Evolutionary conservation across 768 basidiomycete species (phyloP).

Genomic region (Pisolithus sp.): DNA sequence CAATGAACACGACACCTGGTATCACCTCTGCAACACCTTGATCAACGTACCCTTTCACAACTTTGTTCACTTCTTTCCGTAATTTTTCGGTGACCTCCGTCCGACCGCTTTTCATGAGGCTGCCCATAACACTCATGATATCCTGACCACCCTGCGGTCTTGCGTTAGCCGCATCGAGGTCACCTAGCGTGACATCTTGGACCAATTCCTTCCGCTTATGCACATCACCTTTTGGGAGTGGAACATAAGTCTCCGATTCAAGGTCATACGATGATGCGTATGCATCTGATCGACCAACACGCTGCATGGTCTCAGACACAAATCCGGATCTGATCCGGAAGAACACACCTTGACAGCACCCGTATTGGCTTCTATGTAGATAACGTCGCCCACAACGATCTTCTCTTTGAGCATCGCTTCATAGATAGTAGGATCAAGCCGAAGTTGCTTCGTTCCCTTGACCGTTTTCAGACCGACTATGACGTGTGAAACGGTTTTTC

Average conservation of each 20-base stretch:
- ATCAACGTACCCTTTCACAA: constrained; percentile 95
- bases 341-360: constrained; percentile 86
- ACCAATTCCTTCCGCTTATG: constrained; percentile 95
- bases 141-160: constrained; percentile 95
- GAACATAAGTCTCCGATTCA: constrained; percentile 97
- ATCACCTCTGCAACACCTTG: constrained; percentile 98
- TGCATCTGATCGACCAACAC: constrained; percentile 94
- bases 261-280: constrained; percentile 97
- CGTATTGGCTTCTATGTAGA: constrained; percentile 90
- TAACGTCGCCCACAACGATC: constrained; percentile 92
- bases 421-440: constrained; percentile 92
- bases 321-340: background rate
- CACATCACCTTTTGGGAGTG: constrained; percentile 93
- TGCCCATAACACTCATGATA: constrained; percentile 97
- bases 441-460: constrained; percentile 88
- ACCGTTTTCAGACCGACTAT: constrained; percentile 92
- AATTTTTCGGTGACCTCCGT: constrained; percentile 98
- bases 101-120: constrained; percentile 82
- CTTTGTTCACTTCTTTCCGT: constrained; percentile 91
- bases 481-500: constrained; percentile 98
- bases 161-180: constrained; percentile 94
- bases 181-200: constrained; percentile 91
- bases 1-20: constrained; percentile 97
- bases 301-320: constrained; percentile 36
- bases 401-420: constrained; percentile 97